phyloP scores from a whole-genome alignment of 2,329 filamentous ascomycete genomes.

The Cladosporium oxysporum region DNA sequence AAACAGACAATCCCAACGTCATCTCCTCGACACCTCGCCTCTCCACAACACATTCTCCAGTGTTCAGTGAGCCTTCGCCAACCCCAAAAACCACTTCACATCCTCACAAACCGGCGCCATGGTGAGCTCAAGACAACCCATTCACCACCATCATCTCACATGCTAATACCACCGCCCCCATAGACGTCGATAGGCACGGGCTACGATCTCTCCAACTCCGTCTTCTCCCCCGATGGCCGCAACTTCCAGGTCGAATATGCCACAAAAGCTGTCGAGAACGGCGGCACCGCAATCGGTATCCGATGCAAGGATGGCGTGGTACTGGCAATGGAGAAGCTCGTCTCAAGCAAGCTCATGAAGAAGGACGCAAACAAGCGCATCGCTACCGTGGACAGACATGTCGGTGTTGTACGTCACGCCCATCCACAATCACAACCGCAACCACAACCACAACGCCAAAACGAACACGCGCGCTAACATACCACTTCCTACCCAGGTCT shows the following conservation, averaged over 20 bases:
- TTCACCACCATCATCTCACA: constrained; percentile 1
- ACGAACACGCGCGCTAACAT: constrained; percentile 3
- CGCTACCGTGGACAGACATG: constrained; percentile 87
- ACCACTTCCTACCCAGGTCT: constrained; percentile 65
- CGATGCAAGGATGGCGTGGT: constrained; percentile 97
- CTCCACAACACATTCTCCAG: not conserved
- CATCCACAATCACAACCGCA: not conserved
- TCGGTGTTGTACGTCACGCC: constrained; percentile 76
- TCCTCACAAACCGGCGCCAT: constrained; percentile 29
- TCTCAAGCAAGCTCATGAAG: constrained; percentile 93
- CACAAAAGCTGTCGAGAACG: constrained; percentile 97
- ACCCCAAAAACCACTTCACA: constrained; percentile 9
- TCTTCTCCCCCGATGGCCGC: constrained; percentile 97
- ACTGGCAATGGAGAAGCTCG: constrained; percentile 93
- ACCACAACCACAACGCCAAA: not conserved
- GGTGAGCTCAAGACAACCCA: constrained; percentile 26
- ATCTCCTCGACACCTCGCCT: not conserved
- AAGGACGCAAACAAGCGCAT: constrained; percentile 96
- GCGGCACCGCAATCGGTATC: constrained; percentile 93
- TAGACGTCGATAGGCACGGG: constrained; percentile 99
- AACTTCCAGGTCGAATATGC: constrained; percentile 99
- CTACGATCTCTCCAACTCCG: constrained; percentile 98
- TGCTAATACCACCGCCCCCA: not conserved
- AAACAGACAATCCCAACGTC: not conserved
- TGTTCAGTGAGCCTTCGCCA: not conserved